Base-by-base conservation (phyloP, 106 monocot genomes). In the Acanthochlamys bracteata region DNA sequence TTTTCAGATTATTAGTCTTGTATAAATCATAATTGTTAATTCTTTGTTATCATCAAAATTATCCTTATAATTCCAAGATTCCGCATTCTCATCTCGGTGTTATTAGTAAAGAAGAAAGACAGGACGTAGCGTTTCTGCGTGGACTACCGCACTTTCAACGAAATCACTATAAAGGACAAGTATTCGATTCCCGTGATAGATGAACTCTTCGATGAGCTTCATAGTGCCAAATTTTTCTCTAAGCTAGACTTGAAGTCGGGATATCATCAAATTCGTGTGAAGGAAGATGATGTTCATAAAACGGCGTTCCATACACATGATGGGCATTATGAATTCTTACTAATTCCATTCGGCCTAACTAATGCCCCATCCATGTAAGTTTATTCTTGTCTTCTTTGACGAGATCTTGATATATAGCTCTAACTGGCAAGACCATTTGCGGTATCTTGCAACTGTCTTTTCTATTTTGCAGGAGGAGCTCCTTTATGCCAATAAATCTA, bases 241-340 rank as follows among this genome's bases (percentile, higher is more conserved):
- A 57, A 57, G 10, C 56, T 57, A 20, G 56, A 57, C 56, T 20
- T 57, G 11, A 20, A 24, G 10, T 57, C 56, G 56, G 56, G 56
- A 24, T 57, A 57, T 24, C 56, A 57, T 24, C 56, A 57, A 57
- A 57, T 57, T 24, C 14, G 56, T 4, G 19, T 57, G 20, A 20
- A 57, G 19, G 21, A 11, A 14, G 49, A 49, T 3, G 49, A 49
- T 17, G 49, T 49, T 12, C 49, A 49, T 17, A 49, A 49, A 9
- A 49, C 49, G 17, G 49, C 49, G 3, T 49, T 49, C 49, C 49
- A 9, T 17, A 43, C 49, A 12, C 49, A 57, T 20, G 56, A 57
- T 19, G 56, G 56, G 22, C 56, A 57, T 21, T 57, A 10, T 17
- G 49, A 49, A 17, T 49, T 49, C 49, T 17, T 49, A 17, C 4